These are phyloP conservation scores for Grosmannia huntii DNA, from an alignment of 2,329 filamentous ascomycete species.

Conservation along the genomic window DNA sequence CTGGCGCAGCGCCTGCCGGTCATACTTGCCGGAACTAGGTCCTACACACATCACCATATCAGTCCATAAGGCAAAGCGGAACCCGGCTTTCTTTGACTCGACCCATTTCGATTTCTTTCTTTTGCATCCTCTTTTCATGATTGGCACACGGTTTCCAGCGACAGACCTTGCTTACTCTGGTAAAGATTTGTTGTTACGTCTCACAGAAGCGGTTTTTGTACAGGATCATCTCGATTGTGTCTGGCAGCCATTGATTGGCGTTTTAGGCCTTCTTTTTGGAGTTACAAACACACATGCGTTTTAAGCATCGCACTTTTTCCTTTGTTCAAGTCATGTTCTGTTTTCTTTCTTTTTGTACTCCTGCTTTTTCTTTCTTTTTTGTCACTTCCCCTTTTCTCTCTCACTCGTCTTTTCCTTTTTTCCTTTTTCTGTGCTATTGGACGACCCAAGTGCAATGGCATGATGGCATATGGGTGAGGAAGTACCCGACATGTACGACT, in stretches of 20 bases:
- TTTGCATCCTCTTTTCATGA: neutral
- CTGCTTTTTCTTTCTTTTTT: neutral
- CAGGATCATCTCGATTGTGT: conserved; percentile 4
- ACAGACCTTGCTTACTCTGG: conserved; percentile 5
- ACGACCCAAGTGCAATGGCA: neutral
- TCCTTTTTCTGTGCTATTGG: neutral
- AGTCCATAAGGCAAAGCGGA: neutral
- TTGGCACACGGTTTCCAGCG: conserved; percentile 8
- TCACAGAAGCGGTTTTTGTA: neutral
- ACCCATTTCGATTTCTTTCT: neutral
- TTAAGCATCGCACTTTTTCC: neutral
- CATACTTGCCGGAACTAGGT: neutral
- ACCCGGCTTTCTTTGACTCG: neutral
- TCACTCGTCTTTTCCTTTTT: neutral
- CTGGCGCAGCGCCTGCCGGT: conserved; percentile 2
- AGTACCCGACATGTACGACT: neutral
- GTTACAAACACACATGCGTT: neutral
- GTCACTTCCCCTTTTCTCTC: neutral
- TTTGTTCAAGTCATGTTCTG: neutral
- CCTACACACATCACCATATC: neutral
- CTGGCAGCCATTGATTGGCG: conserved; percentile 11
- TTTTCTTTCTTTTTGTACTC: neutral
- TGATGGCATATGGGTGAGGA: neutral
- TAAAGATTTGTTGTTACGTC: conserved; percentile 3
- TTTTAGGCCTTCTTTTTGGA: neutral